Evolutionary conservation across 306 rosid species (phyloP).

Genomic region (Sesbania bispinosa): DNA sequence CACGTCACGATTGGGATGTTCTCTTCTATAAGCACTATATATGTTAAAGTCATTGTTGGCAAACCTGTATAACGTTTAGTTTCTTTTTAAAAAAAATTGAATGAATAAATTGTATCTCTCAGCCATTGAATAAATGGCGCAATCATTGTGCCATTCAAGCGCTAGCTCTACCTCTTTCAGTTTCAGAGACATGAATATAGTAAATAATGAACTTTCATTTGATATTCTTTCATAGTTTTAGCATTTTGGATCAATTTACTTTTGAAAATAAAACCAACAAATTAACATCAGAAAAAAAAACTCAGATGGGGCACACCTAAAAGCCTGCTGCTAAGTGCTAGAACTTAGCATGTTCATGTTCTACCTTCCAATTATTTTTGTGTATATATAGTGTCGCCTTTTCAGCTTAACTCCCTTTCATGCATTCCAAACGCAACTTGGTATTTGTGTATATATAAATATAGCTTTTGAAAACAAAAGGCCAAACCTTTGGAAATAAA

Average conservation of each 20-base stretch:
- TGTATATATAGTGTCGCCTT: slow-evolving; percentile 36
- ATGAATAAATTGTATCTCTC: too few species aligned
- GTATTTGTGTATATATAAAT: slow-evolving; percentile 11
- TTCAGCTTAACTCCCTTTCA: slow-evolving; percentile 44
- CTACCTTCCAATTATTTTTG: slow-evolving; percentile 36
- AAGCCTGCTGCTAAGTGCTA: slow-evolving; percentile 46
- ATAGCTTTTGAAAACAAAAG: slow-evolving; percentile 20
- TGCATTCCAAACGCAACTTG: slow-evolving; percentile 42
- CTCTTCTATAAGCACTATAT: slow-evolving; percentile 63
- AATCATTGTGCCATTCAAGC: too few species aligned
- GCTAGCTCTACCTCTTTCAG: too few species aligned
- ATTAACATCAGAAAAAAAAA: not conserved
- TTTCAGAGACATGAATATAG: too few species aligned
- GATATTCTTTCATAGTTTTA: slow-evolving; percentile 74
- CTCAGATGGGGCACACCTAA: slow-evolving; percentile 38
- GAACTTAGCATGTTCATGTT: slow-evolving; percentile 41
- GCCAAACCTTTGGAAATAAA: slow-evolving; percentile 25
- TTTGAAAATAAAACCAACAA: slow-evolving; percentile 37
- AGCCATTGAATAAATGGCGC: too few species aligned
- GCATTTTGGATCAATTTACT: slow-evolving; percentile 75
- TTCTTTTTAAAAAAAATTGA: too few species aligned
- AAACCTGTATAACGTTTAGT: too few species aligned
- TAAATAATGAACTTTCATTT: slow-evolving; percentile 83
- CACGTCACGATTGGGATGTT: slow-evolving; percentile 73
- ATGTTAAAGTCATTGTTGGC: too few species aligned